A percentile compares a stretch with the other conserved stretches of the same genome.
phyloP scores from a whole-genome alignment of 805 yeast genomes.

The Starmerella bombicola region DNA sequence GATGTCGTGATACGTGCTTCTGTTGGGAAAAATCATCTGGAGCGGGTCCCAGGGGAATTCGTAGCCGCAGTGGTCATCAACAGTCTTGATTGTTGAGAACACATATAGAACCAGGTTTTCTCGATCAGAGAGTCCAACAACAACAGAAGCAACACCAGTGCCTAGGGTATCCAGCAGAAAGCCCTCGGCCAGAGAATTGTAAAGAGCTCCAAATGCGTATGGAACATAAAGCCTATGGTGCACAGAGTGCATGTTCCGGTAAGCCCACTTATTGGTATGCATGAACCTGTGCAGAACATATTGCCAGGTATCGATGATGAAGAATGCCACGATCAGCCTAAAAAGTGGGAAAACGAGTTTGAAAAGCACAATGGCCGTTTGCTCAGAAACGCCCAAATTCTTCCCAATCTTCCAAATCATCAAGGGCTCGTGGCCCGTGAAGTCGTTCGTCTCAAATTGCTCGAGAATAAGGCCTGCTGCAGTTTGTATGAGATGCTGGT shows the following conservation, averaged over 20 bases:
- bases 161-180: conserved; percentile 84
- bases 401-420: conserved; percentile 37
- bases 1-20: conserved; percentile 90
- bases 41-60: conserved; percentile 82
- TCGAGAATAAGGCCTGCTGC: conserved; percentile 48
- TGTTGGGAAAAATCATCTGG: conserved; percentile 85
- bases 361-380: conserved; percentile 41
- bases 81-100: conserved; percentile 89
- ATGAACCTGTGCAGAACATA: conserved; percentile 75
- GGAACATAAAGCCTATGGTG: conserved; percentile 94
- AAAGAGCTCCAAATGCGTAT: conserved; percentile 90
- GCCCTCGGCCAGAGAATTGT: conserved; percentile 91
- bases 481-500: conserved; percentile 79
- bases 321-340: conserved; percentile 51
- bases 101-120: conserved; percentile 65
- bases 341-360: conserved; percentile 49
- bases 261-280: conserved; percentile 70
- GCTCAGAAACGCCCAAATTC: conserved; percentile 25
- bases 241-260: conserved; percentile 77
- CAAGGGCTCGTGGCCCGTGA: conserved; percentile 40
- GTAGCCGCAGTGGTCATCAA: conserved; percentile 98
- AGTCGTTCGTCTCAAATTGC: conserved; percentile 39
- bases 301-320: conserved; percentile 89
- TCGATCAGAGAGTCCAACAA: conserved; percentile 55
- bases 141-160: conserved; percentile 66